A percentile compares a stretch with the other conserved stretches of the same genome.
These are phyloP conservation scores for Eucalyptus sp. DNA, from an alignment of 345 rosid genomes.

Conservation along the genomic window DNA sequence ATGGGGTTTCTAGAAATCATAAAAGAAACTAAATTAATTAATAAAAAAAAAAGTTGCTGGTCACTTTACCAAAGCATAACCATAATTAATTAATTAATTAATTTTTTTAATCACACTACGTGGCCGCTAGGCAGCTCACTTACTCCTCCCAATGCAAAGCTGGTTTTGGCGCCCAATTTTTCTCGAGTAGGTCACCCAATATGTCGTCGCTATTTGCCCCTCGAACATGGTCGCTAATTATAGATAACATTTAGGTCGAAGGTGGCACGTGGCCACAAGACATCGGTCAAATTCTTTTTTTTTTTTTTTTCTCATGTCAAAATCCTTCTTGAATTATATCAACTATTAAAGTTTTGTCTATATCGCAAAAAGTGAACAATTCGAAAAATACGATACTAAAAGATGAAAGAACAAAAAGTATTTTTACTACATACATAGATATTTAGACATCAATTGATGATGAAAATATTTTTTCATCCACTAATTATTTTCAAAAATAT, in stretches of 20 bases:
- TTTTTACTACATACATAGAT: fast-evolving
- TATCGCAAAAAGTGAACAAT: too few relatives aligned
- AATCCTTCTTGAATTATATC: fast-evolving
- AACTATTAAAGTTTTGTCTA: fast-evolving
- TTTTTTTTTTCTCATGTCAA: not conserved
- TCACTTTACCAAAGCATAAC: not conserved
- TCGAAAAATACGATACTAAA: too few relatives aligned
- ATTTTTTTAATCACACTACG: not conserved
- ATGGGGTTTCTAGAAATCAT: not conserved
- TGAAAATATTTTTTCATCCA: too few relatives aligned
- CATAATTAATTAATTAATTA: not conserved
- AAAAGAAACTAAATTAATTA: too few relatives aligned
- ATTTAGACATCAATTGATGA: fast-evolving
- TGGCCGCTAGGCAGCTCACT: not conserved
- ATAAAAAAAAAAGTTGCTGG: not conserved
- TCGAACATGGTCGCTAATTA: not conserved
- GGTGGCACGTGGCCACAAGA: not conserved
- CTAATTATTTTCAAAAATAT: too few relatives aligned
- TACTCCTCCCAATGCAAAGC: not conserved
- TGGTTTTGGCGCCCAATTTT: not conserved
- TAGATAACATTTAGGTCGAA: not conserved
- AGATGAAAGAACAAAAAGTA: fast-evolving
- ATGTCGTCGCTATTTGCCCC: not conserved
- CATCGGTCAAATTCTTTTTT: not conserved
- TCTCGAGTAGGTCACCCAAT: not conserved